phyloP scores from a whole-genome alignment of 257 asterid species.

The Dorcoceras hygrometricum region DNA sequence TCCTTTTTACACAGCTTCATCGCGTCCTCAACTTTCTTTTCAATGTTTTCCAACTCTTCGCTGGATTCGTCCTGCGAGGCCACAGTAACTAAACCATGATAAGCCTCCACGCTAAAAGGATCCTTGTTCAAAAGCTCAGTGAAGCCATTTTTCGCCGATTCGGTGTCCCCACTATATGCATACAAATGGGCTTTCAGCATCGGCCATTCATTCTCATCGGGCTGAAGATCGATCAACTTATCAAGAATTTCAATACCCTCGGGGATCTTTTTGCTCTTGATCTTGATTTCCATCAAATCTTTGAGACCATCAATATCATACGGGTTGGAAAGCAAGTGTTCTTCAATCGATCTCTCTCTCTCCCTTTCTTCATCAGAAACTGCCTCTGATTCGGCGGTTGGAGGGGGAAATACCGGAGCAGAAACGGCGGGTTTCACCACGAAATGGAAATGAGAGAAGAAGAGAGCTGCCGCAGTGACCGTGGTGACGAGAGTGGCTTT shows the following conservation, averaged over 20 bases:
- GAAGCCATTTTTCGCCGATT: constrained; percentile 58
- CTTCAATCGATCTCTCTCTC: constrained; percentile 48
- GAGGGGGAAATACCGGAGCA: constrained; percentile 28
- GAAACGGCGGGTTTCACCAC: constrained; percentile 31
- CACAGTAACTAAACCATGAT: constrained; percentile 81
- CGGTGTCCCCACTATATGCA: constrained; percentile 51
- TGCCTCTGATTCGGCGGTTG: constrained; percentile 34
- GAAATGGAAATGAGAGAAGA: constrained; percentile 33
- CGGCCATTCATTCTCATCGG: constrained; percentile 78
- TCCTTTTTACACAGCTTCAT: constrained; percentile 57
- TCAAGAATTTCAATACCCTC: constrained; percentile 64
- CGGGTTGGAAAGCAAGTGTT: constrained; percentile 48
- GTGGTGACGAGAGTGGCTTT: constrained; percentile 39
- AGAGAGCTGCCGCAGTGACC: constrained; percentile 45
- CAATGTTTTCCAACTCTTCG: constrained; percentile 43
- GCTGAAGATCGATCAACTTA: constrained; percentile 58
- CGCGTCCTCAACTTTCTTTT: constrained; percentile 49
- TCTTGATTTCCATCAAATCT: constrained; percentile 63
- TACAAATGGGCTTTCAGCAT: constrained; percentile 74
- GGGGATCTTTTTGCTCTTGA: constrained; percentile 48
- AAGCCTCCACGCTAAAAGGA: constrained; percentile 78
- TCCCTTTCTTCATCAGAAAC: constrained; percentile 49
- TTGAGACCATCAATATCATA: constrained; percentile 47
- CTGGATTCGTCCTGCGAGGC: constrained; percentile 56
- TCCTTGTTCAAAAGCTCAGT: constrained; percentile 57